Base-by-base conservation (phyloP, 192 early-diverging fungal genomes). In the Kickxella alabastrina region DNA sequence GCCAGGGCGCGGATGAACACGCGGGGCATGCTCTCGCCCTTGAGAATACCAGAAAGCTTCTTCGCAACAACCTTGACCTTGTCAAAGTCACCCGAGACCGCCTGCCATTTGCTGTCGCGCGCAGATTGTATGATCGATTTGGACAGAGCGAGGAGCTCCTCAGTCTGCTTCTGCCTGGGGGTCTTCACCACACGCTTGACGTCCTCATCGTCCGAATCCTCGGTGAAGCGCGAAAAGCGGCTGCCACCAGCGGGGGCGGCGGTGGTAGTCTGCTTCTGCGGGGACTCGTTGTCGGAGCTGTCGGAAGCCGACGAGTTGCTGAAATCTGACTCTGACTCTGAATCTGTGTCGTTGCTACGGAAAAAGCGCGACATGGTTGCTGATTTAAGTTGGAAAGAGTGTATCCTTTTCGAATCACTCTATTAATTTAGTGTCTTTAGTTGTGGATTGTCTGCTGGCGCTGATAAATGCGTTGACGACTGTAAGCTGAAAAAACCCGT, bases 21-120 rank as follows among this genome's bases (percentile, higher is more conserved):
- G 42, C 45, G 53, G 21, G 65, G 73, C 40, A 65, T 46, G 44
- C 42, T 49, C 29, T 49, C 50, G 34, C 45, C 62, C 31, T 61
- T 65, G 21, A 69, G 46, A 1, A 39, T 48, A 24, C 53, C 61
- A 3, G 25, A 27, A 17, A 76, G 61, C 80, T 93, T 93, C 18
- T 63, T 57, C 32, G 86, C 79, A 17, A 59, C 76, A 46, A 79
- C 83, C 62, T 80, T 83, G 22, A 95, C 79, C 65, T 90, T 91
- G 49, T 94, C 92, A 68, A 92, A 95, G 79, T 93, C 88, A 83
- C 66, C 41, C 9, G 52, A 27, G 23, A 59, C 50, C 4, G 43
- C 60, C n/a, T 61, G 54, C 93, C 93, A 98, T 68, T 94, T 90
- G 65, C 91, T 87, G 49, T 88, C 91, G 65, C 93, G 91, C 64